These are phyloP conservation scores for Omphalotus guepiniiformis DNA, from an alignment of 768 basidiomycete genomes.

Conservation along the genomic window DNA sequence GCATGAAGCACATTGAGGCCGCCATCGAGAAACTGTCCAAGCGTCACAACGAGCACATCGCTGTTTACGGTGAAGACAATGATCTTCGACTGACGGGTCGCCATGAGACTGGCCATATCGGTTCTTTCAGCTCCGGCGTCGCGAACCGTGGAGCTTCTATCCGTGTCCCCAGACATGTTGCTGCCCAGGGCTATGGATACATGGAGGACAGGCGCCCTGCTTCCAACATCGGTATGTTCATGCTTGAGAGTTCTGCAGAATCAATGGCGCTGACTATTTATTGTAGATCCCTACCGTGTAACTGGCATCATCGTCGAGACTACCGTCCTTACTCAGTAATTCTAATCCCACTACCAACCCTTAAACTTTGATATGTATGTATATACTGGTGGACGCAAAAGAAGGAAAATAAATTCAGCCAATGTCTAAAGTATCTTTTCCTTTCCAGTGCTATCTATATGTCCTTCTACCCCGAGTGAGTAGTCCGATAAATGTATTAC, in stretches of 20 bases:
- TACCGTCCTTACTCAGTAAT: constrained; percentile 53
- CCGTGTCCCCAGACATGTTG: constrained; percentile 93
- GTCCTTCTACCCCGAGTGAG: no score
- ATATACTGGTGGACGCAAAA: not conserved
- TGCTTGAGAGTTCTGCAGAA: constrained; percentile 4
- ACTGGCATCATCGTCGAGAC: constrained; percentile 88
- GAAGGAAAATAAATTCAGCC: no score
- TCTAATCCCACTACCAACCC: constrained; percentile 26
- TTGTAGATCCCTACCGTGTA: constrained; percentile 91
- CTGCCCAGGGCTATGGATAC: constrained; percentile 90
- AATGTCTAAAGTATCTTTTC: no score
- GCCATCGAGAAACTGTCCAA: constrained; percentile 92
- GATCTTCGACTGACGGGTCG: constrained; percentile 93
- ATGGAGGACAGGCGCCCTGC: constrained; percentile 96
- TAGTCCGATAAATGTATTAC: no score
- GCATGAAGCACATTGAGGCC: constrained; percentile 86
- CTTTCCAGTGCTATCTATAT: no score
- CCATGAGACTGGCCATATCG: constrained; percentile 97
- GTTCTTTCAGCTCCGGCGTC: constrained; percentile 87
- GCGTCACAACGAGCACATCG: constrained; percentile 93
- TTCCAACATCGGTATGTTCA: constrained; percentile 87
- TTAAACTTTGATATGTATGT: not conserved
- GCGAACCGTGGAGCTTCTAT: constrained; percentile 98
- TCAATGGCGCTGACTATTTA: constrained; percentile 11
- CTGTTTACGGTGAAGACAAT: constrained; percentile 97